A percentile compares a stretch with the other conserved stretches of the same genome.
These are phyloP conservation scores for Fusarium sp. DNA, from an alignment of 2,329 filamentous ascomycete species.

Conservation along the genomic window DNA sequence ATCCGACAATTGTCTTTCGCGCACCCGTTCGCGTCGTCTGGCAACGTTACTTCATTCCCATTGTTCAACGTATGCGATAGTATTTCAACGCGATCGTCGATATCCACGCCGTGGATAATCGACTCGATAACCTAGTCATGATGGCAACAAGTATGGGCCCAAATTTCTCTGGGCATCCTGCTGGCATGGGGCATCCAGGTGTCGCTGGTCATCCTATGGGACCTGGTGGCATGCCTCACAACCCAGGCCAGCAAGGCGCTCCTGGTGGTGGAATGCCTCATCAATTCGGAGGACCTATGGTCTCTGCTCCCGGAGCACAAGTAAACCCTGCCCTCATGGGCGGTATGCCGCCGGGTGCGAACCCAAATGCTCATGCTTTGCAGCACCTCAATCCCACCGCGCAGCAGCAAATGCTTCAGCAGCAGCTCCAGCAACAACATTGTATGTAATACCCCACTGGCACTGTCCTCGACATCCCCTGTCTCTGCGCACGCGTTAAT, in stretches of 20 bases:
- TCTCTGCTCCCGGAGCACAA: constrained; percentile 77
- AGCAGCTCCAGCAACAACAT: constrained; percentile 56
- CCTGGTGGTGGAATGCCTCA: constrained; percentile 74
- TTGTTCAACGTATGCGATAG: constrained; percentile 56
- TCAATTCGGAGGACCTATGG: constrained; percentile 75
- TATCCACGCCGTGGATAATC: constrained; percentile 71
- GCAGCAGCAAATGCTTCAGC: constrained; percentile 68
- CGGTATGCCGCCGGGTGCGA: constrained; percentile 77
- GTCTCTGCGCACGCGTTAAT: constrained; percentile 27
- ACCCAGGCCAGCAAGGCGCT: constrained; percentile 75
- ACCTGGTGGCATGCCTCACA: constrained; percentile 70
- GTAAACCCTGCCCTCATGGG: constrained; percentile 82
- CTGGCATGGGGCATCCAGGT: constrained; percentile 77
- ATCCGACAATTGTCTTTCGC: constrained; percentile 33
- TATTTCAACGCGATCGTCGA: constrained; percentile 60
- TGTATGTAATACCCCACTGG: constrained; percentile 45
- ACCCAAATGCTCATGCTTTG: constrained; percentile 75
- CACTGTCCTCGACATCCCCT: constrained; percentile 14
- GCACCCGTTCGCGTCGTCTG: constrained; percentile 24
- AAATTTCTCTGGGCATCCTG: constrained; percentile 75
- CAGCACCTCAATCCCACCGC: constrained; percentile 77
- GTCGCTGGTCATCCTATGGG: constrained; percentile 74
- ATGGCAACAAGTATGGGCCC: constrained; percentile 75
- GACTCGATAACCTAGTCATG: constrained; percentile 63
- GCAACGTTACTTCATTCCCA: constrained; percentile 17